Percentiles rank a stretch among this genome's conserved stretches.
Evolutionary conservation across 495 filamentous ascomycete species (phyloP).

Genomic region (Penicillium desertorum): DNA sequence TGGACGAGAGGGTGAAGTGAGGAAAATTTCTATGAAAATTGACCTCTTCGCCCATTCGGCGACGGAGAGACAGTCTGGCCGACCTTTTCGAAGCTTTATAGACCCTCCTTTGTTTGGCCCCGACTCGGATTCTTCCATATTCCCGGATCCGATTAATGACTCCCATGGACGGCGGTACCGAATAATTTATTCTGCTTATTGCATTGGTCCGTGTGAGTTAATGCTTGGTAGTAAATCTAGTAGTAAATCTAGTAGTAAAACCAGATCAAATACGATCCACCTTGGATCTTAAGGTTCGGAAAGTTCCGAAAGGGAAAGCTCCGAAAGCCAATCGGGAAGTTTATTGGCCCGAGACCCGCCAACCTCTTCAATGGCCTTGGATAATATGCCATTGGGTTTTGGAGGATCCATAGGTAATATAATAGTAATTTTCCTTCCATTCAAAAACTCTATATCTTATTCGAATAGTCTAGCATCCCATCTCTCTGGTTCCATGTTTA

Average conservation of each 20-base stretch:
- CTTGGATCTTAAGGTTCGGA: conserved; percentile 1
- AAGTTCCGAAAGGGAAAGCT: conserved; percentile 2
- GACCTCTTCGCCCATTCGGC: no score
- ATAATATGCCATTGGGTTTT: background rate
- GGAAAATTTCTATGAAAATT: background rate
- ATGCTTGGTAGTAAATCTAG: no score
- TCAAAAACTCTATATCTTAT: background rate
- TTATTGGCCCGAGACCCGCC: background rate
- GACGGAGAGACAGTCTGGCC: conserved; percentile 1
- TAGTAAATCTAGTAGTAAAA: no score
- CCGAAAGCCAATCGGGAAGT: background rate
- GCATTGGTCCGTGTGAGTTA: background rate
- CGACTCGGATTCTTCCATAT: background rate
- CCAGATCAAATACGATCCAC: background rate
- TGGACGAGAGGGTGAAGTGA: background rate
- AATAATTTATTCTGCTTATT: background rate
- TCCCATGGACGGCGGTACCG: background rate
- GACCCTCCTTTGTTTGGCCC: background rate
- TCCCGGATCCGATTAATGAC: background rate
- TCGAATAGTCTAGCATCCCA: background rate
- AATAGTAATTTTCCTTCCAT: no score
- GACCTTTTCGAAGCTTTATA: background rate
- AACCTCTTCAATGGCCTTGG: background rate
- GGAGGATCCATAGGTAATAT: no score
- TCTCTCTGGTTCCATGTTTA: no score